Base-by-base conservation (phyloP, 176 grass and related monocot genomes). In the Phragmites australis region DNA sequence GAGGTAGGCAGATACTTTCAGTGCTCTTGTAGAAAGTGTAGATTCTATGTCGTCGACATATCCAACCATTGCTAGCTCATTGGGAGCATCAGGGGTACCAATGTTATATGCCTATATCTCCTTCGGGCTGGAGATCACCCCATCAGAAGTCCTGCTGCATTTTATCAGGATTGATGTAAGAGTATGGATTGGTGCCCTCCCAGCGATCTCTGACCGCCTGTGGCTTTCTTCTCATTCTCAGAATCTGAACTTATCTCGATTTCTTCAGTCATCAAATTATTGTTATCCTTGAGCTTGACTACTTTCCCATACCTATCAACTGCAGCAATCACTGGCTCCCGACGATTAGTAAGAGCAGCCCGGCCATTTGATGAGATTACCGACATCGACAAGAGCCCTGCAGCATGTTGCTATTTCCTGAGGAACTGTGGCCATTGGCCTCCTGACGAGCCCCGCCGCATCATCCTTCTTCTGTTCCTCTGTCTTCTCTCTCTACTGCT, bases 31-130 rank as follows among this genome's bases (percentile, higher is more conserved):
- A 97, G 74, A 93, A 97, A 54, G 64, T 85, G 78, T 93, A 91
- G 52, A n/a, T n/a, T n/a, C n/a, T n/a, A 97, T 89, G 6, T 93
- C 88, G 54, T 93, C 86, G 19, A 91, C 77, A 39, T 91, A 97
- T 58, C 93, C 93, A 70, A 89, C 93, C 3, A 91, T 86, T 29
- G 90, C 91, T 16, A 97, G 68, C 68, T 92, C 88, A 32, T 93
- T 89, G 59, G 68, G 68, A 53, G 62, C 46, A 91, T 97, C 88
- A 82, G 62, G 57, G 16, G 65, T 65, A 82, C 91, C 86, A 42
- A 97, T 91, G 78, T 97, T 68, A 42, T 78, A 79, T n/a, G n/a
- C 29, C 26, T 34, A 49, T 14, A 11, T 71, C 68, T 66, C 79
- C 39, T 78, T 88, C 4, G 40, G 49, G 50, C 10, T 74, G 51